These are phyloP conservation scores for Leccinum insolens DNA, from an alignment of 1,284 basidiomycete genomes.

Conservation along the genomic window DNA sequence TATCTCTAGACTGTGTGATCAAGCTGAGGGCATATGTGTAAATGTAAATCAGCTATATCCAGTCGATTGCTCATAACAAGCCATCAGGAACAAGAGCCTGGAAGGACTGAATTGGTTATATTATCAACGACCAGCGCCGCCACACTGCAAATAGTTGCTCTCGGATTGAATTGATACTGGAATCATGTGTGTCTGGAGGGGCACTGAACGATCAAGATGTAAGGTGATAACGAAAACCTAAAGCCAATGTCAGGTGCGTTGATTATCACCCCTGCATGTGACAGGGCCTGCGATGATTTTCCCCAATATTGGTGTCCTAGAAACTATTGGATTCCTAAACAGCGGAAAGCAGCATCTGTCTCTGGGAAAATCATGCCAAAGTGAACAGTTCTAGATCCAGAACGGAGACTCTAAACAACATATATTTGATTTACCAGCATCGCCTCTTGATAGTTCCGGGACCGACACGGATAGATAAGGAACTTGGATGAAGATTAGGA, in stretches of 20 bases:
- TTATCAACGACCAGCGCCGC: neutral
- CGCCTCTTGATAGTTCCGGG: conserved; percentile 6
- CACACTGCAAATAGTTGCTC: neutral
- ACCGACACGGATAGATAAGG: conserved; percentile 2
- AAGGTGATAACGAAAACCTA: neutral
- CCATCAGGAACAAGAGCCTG: neutral
- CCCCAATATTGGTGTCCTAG: neutral
- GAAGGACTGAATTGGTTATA: neutral
- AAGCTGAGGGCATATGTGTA: neutral
- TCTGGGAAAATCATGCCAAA: conserved; percentile 10
- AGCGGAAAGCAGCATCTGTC: neutral
- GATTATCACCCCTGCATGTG: conserved; percentile 4
- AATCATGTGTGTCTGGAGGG: neutral
- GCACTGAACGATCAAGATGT: neutral
- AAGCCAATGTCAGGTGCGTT: neutral
- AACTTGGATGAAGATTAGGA: conserved; percentile 2
- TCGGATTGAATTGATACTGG: neutral
- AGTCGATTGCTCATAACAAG: neutral
- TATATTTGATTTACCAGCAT: neutral
- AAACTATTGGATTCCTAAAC: neutral
- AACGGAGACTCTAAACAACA: neutral
- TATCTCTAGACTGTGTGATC: neutral
- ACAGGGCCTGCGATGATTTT: conserved; percentile 1
- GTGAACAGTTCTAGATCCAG: neutral
- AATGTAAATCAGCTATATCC: neutral